Base-by-base conservation (phyloP, 176 grass and related monocot species). In the Zoysia pacifica region DNA sequence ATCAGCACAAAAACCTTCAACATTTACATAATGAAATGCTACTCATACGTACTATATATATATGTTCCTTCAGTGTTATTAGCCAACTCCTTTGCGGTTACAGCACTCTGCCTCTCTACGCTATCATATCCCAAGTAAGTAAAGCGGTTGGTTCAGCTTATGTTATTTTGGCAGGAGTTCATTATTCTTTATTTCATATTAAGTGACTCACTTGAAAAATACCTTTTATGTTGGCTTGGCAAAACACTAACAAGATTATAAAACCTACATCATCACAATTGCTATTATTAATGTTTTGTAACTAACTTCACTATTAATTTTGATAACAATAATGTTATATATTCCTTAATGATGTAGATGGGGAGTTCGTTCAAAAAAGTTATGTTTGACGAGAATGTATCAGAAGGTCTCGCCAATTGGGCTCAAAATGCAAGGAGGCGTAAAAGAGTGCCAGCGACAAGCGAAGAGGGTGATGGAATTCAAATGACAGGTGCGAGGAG, bases 51-150 rank as follows among this genome's bases (percentile, higher is more conserved):
- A 28, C 28, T 76, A 6, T 20, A 45, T n/a, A 16, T 83, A 45
- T 52, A 11, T 60, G 15, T 72, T 7, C 0, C 84, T 71, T 56
- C 76, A 97, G 91, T 76, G 82, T 91, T 37, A 12, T 93, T 47
- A 82, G 79, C 28, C 94, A 93, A 67, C 3, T 97, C 8, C 53
- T 92, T 16, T 97, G 91, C 7, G 84, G 86, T 53, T 94, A 97
- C 9, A 92, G 78, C 81, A 92, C 89, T 16, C 74, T 97, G 15
- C 94, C 94, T 14, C 87, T 97, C 10, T 97, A 97, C 14, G 94
- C 91, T 37, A 81, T 97, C 48, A 65, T 97, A 9, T 93, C 94
- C 39, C 94, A 97, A 80, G 94, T 97, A 78, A 85, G 86, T 75
- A 28, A 28, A 28, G 28, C 20, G 52, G 38, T 28, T 70, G 77